A percentile compares a stretch with the other conserved stretches of the same genome.
Conservation (phyloP, 1,284 basidiomycete genomes). For the Pholiota adiposa region DNA sequence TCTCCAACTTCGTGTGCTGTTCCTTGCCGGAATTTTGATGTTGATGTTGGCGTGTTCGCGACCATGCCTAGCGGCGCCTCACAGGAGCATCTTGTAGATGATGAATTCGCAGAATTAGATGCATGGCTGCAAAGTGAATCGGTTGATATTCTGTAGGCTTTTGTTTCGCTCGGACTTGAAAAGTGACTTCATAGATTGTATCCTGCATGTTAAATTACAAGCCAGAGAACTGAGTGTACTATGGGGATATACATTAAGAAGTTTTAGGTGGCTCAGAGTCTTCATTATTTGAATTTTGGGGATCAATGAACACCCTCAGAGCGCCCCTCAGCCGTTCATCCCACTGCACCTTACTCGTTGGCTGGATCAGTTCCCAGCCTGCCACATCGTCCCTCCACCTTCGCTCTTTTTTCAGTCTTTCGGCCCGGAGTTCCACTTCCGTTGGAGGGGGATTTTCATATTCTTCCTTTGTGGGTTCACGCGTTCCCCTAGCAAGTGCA, state of each 20-base stretch:
- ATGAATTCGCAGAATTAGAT: constrained; percentile 48
- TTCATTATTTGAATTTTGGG: constrained; percentile 23
- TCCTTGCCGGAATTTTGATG: neutral
- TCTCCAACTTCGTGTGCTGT: neutral
- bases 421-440: constrained; percentile 84
- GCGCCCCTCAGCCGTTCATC: constrained; percentile 73
- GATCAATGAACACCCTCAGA: constrained; percentile 66
- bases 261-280: constrained; percentile 7
- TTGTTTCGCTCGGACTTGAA: neutral
- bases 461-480: constrained; percentile 90
- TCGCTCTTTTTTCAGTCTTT: constrained; percentile 85
- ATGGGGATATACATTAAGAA: constrained; percentile 2
- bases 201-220: constrained; percentile 14
- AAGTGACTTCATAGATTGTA: neutral
- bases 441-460: constrained; percentile 80
- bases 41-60: neutral
- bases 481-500: constrained; percentile 72
- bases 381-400: constrained; percentile 79
- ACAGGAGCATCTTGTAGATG: constrained; percentile 21
- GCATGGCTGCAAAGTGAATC: constrained; percentile 50
- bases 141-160: constrained; percentile 40
- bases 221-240: constrained; percentile 6
- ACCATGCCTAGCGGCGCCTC: neutral
- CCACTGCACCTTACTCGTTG: constrained; percentile 71
- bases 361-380: constrained; percentile 80